phyloP scores from a whole-genome alignment of 106 monocot species.

The Dendrobium catenatum region DNA sequence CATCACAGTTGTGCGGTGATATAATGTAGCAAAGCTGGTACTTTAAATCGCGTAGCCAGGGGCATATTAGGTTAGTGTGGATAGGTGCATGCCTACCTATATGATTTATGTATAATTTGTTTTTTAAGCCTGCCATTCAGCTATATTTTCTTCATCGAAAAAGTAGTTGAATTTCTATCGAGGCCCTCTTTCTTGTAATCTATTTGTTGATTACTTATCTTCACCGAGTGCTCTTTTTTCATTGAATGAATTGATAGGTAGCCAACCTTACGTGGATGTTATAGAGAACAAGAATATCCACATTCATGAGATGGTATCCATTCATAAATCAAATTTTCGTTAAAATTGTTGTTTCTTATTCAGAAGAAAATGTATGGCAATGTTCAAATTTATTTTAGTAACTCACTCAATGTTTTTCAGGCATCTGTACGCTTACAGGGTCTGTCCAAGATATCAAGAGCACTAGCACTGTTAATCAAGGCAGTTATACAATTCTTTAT shows the following conservation, averaged over 20 bases:
- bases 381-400: neutral
- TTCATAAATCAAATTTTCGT: neutral
- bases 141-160: neutral
- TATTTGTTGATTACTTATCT: neutral
- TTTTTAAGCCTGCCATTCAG: neutral
- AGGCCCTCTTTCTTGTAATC: neutral
- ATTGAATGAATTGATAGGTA: conserved; percentile 39
- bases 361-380: neutral
- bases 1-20: neutral
- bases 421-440: conserved; percentile 44
- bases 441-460: conserved; percentile 63
- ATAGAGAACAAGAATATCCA: conserved; percentile 57
- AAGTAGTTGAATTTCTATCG: neutral
- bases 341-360: neutral
- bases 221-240: neutral
- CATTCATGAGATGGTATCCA: conserved; percentile 66
- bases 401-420: conserved; percentile 25
- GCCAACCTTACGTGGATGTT: conserved; percentile 62
- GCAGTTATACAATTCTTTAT: conserved; percentile 66
- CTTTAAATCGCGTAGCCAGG: too few species aligned
- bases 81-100: too few species aligned
- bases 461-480: conserved; percentile 70
- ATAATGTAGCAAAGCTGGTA: too few species aligned
- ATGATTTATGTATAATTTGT: neutral
- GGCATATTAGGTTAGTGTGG: too few species aligned